phyloP scores from a whole-genome alignment of 306 rosid species.

The Hippophae rhamnoides region DNA sequence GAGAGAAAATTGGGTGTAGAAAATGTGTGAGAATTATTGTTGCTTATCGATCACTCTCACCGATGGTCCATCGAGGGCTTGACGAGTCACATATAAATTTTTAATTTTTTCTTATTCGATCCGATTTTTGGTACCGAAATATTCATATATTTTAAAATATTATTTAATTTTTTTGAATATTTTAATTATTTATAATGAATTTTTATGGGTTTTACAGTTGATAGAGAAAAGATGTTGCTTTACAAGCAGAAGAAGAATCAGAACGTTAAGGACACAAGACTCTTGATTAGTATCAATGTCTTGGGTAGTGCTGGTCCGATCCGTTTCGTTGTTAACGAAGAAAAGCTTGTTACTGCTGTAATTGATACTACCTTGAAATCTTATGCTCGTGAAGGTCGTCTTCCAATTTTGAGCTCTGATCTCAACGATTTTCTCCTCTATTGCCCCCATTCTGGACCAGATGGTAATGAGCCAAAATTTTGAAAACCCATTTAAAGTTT shows the following conservation, averaged over 20 bases:
- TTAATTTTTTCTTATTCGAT: too few relatives aligned
- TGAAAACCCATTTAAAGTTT: slow-evolving; percentile 4
- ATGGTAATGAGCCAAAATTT: slow-evolving; percentile 33
- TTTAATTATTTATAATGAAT: too few relatives aligned
- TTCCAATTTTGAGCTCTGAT: slow-evolving; percentile 62
- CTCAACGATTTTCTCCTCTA: slow-evolving; percentile 50
- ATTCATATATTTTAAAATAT: too few relatives aligned
- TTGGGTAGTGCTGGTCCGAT: slow-evolving; percentile 92
- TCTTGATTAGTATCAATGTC: slow-evolving; percentile 73
- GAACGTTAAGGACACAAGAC: slow-evolving; percentile 43
- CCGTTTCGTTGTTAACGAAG: slow-evolving; percentile 70
- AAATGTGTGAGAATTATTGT: too few relatives aligned
- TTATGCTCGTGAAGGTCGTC: slow-evolving; percentile 93
- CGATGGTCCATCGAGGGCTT: too few relatives aligned
- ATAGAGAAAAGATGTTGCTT: slow-evolving; percentile 40
- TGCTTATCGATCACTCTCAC: too few relatives aligned
- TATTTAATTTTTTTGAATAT: too few relatives aligned
- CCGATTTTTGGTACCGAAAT: too few relatives aligned
- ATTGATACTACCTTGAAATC: slow-evolving; percentile 73
- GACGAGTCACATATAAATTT: too few relatives aligned
- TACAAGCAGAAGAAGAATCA: slow-evolving; percentile 77
- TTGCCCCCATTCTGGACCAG: slow-evolving; percentile 57
- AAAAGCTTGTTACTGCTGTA: slow-evolving; percentile 57
- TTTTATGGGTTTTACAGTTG: too few relatives aligned
- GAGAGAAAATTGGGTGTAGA: too few relatives aligned